These are phyloP conservation scores for Diaporthe sp. DNA, from an alignment of 2,329 filamentous ascomycete genomes.

Conservation along the genomic window DNA sequence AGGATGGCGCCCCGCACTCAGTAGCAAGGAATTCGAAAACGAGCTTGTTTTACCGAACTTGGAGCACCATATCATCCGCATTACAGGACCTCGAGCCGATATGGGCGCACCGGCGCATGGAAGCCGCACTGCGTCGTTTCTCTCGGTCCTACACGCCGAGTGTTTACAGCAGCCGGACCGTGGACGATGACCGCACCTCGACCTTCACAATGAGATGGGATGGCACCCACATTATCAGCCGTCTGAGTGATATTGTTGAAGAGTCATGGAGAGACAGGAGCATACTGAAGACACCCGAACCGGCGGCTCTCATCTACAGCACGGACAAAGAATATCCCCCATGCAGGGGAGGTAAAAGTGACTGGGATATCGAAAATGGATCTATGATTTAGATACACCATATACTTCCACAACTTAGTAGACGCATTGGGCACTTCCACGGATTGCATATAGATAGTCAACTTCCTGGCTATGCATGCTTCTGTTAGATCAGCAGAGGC, in stretches of 20 bases:
- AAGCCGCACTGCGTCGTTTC: neutral
- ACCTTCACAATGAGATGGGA: neutral
- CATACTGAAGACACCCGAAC: neutral
- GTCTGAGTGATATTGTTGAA: conserved; percentile 8
- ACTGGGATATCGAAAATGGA: conserved; percentile 16
- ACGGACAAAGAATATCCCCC: neutral
- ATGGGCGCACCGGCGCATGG: neutral
- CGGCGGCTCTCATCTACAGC: neutral
- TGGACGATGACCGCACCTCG: neutral
- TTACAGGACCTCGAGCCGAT: neutral
- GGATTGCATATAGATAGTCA: neutral
- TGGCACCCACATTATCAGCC: neutral
- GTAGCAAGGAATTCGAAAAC: neutral
- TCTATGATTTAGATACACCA: neutral
- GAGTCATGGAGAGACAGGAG: conserved; percentile 21
- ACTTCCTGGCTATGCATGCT: neutral
- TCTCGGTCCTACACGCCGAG: neutral
- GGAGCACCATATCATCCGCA: conserved; percentile 1
- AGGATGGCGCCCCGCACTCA: neutral
- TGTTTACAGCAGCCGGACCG: neutral
- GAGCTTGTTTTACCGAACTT: neutral
- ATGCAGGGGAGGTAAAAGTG: neutral
- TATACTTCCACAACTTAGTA: neutral
- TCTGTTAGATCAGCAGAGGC: neutral
- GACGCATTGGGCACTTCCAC: neutral